These are phyloP conservation scores for Microdochium paspali DNA, from an alignment of 2,329 filamentous ascomycete species.

Conservation along the genomic window DNA sequence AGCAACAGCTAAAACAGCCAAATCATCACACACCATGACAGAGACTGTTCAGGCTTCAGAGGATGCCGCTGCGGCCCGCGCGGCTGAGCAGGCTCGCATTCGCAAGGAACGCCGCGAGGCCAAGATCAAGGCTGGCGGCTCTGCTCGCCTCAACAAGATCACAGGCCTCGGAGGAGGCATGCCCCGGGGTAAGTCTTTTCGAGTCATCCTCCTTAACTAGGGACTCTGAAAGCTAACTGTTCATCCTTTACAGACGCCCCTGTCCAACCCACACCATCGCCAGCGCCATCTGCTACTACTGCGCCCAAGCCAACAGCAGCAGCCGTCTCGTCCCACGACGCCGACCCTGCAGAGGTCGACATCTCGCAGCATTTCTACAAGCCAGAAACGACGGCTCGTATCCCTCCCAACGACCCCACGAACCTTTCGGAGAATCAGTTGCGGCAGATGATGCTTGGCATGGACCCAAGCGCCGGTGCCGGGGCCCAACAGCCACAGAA, in stretches of 20 bases:
- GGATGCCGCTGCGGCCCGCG: slow-evolving; percentile 40
- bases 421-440: slow-evolving; percentile 48
- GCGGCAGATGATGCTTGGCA: slow-evolving; percentile 54
- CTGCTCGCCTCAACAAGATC: slow-evolving; percentile 64
- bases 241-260: slow-evolving; percentile 2
- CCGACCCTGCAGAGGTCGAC: slow-evolving; percentile 67
- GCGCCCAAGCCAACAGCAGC: slow-evolving; percentile 19
- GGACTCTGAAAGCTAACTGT: slow-evolving; percentile 1
- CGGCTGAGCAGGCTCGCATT: slow-evolving; percentile 58
- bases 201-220: slow-evolving; percentile 4
- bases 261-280: slow-evolving; percentile 19
- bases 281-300: slow-evolving; percentile 17
- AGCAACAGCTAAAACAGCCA: neutral
- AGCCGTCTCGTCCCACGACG: slow-evolving; percentile 24
- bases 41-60: slow-evolving; percentile 20
- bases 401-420: slow-evolving; percentile 22
- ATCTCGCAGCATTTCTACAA: slow-evolving; percentile 67
- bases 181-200: slow-evolving; percentile 28
- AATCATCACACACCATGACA: slow-evolving; percentile 10
- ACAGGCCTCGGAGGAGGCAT: slow-evolving; percentile 57
- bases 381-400: slow-evolving; percentile 34
- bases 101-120: slow-evolving; percentile 73
- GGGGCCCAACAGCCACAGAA: slow-evolving; percentile 7
- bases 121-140: slow-evolving; percentile 65
- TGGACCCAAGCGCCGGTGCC: slow-evolving; percentile 29